These are phyloP conservation scores for Canavalia gladiata DNA, from an alignment of 306 rosid genomes.

Conservation along the genomic window DNA sequence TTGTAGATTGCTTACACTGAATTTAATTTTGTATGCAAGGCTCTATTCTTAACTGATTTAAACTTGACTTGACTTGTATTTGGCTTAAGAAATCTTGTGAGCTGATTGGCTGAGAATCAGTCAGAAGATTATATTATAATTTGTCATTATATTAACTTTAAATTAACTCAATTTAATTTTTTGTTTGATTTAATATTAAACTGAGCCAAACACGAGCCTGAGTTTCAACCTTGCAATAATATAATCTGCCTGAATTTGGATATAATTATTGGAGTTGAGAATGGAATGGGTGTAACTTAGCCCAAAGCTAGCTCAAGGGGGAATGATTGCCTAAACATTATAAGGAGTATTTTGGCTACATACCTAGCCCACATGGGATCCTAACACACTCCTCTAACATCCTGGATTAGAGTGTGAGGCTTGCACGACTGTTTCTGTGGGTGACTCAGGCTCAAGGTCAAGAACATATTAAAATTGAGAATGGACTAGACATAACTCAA, in stretches of 20 bases:
- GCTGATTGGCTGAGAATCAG: slow-evolving; percentile 19
- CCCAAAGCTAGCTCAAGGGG: not conserved
- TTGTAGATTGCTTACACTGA: not conserved
- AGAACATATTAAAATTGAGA: not conserved
- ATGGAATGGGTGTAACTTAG: not conserved
- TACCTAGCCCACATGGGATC: not conserved
- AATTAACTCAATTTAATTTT: not conserved
- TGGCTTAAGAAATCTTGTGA: not conserved
- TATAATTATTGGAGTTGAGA: not conserved
- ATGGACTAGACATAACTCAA: not conserved
- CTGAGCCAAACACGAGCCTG: slow-evolving; percentile 1
- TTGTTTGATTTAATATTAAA: not conserved
- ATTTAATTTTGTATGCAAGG: slow-evolving; percentile 25
- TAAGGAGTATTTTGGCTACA: no score
- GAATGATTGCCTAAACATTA: no score
- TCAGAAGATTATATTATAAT: slow-evolving; percentile 3
- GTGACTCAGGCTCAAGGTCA: not conserved
- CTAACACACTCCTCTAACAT: not conserved
- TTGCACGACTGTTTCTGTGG: not conserved
- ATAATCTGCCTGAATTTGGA: slow-evolving; percentile 31
- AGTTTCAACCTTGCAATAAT: not conserved
- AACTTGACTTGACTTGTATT: not conserved
- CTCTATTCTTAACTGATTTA: not conserved
- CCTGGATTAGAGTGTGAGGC: not conserved
- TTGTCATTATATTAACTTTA: slow-evolving; percentile 4